Conservation (phyloP, 1,139 yeast species). For the Kluyveromyces sp. region DNA sequence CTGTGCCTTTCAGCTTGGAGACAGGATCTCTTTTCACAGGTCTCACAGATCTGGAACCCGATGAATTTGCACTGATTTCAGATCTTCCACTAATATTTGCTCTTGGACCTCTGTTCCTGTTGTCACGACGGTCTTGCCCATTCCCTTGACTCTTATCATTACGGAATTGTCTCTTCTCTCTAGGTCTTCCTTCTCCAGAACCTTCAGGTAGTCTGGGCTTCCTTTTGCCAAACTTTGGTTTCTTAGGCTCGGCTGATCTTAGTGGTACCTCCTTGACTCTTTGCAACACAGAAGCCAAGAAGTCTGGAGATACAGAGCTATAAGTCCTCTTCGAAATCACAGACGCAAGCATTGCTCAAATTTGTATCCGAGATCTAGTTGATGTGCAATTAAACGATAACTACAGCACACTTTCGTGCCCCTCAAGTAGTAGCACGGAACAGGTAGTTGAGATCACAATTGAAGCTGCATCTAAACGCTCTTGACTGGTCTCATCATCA, state of each 20-base stretch:
- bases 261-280: constrained; percentile 22
- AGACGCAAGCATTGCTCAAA: constrained; percentile 1
- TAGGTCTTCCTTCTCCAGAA: not conserved
- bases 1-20: not conserved
- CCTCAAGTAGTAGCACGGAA: too few relatives aligned
- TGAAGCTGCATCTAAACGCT: not conserved
- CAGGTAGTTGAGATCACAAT: too few relatives aligned
- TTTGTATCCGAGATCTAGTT: too few relatives aligned
- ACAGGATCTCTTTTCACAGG: not conserved
- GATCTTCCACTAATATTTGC: not conserved
- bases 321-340: constrained; percentile 13
- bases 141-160: not conserved
- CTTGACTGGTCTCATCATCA: not conserved
- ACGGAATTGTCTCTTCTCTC: not conserved
- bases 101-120: not conserved
- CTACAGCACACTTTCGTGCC: too few relatives aligned
- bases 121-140: constrained; percentile 1
- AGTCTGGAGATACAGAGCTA: constrained; percentile 22
- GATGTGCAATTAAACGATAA: too few relatives aligned
- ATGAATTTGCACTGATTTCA: not conserved
- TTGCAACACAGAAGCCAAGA: constrained; percentile 19
- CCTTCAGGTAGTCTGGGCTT: not conserved
- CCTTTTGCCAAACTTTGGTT: constrained; percentile 1
- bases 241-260: constrained; percentile 4
- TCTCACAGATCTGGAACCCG: not conserved